Base-by-base conservation (phyloP, 2,329 filamentous ascomycete genomes). In the Sporothrix pseudoabietina region DNA sequence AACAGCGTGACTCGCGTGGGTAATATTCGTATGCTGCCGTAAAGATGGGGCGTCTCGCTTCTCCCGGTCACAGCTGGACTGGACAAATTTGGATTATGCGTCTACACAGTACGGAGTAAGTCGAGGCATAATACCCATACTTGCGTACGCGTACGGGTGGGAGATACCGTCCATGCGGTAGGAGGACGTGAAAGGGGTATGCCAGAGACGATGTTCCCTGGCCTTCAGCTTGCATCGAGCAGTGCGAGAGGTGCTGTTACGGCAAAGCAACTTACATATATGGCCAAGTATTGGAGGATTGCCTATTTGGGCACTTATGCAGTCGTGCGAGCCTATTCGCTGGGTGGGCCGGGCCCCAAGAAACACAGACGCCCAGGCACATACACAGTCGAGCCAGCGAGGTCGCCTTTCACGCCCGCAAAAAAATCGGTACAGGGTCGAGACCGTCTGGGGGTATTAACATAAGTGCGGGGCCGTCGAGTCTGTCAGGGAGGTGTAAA, bases 221-320 rank as follows among this genome's bases (percentile, higher is more conserved):
- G 32, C 6, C 9, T 22, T 68, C 65, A 52, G 65, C 65, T 52
- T 3, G 65, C 65, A 49, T 68, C 44, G 3, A 52, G n/a, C 22
- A 49, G 26, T 32, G 22, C 7, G 19, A 5, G 4, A 44, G 30
- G 61, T 47, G 39, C 39, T 47, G 35, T 35, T 35, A 35, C 35
- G 8, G 61, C 30, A 54, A 12, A 35, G 61, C 30, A 54, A 12
- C 3, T 19, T 16, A n/a, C n/a, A n/a, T n/a, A n/a, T n/a, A 3
- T 14, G 19, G 4, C 63, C 52, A 10, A 47, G 14, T 2, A 10
- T 35, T 32, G 32, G 41, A 32, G 26, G 14, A 39, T 63, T 71
- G 22, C 69, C 55, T 61, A 44, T 61, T 57, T 26, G 54, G 54
- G 69, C 47, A 71, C 39, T 63, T 71, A 49, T 49, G 22, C 39